Conservation (phyloP, 352 stramenopile genomes). For the Phytophthora pini region DNA sequence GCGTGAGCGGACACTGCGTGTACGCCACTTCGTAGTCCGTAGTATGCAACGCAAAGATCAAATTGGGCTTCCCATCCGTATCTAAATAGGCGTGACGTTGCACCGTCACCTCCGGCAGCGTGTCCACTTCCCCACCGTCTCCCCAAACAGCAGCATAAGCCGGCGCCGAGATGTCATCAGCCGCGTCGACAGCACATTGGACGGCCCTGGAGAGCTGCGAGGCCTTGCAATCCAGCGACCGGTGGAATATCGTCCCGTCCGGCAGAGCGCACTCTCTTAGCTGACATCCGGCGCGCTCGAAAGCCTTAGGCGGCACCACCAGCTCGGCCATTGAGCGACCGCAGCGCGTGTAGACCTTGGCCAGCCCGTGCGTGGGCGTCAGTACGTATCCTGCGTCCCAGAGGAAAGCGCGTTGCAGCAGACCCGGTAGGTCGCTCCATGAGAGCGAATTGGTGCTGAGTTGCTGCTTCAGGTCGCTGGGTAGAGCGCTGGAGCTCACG, state of each 20-base stretch:
- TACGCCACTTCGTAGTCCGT: slow-evolving; percentile 49
- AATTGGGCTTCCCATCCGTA: slow-evolving; percentile 32
- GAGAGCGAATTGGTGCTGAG: slow-evolving; percentile 45
- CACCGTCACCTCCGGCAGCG: slow-evolving; percentile 56
- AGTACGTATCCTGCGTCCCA: slow-evolving; percentile 76
- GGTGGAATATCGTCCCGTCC: slow-evolving; percentile 44
- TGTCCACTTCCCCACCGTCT: slow-evolving; percentile 57
- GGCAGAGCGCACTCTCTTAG: slow-evolving; percentile 26
- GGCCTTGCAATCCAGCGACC: slow-evolving; percentile 52
- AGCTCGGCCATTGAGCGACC: slow-evolving; percentile 74
- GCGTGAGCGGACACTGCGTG: slow-evolving; percentile 52
- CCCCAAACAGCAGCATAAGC: slow-evolving; percentile 64
- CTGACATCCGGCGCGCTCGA: slow-evolving; percentile 57
- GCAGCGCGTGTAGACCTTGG: slow-evolving; percentile 68
- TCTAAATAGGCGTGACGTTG: slow-evolving; percentile 56
- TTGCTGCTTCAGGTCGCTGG: slow-evolving; percentile 32
- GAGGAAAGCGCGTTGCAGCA: slow-evolving; percentile 70
- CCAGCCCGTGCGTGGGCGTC: slow-evolving; percentile 37
- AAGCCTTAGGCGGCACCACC: slow-evolving; percentile 60
- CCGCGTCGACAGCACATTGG: slow-evolving; percentile 62
- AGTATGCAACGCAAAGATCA: slow-evolving; percentile 70
- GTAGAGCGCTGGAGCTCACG: slow-evolving; percentile 33
- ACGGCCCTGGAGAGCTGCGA: slow-evolving; percentile 47
- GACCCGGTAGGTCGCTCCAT: slow-evolving; percentile 56
- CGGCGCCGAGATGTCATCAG: slow-evolving; percentile 33